A percentile compares a stretch with the other conserved stretches of the same genome.
phyloP scores from a whole-genome alignment of 768 basidiomycete species.

The Suillus bovinus region DNA sequence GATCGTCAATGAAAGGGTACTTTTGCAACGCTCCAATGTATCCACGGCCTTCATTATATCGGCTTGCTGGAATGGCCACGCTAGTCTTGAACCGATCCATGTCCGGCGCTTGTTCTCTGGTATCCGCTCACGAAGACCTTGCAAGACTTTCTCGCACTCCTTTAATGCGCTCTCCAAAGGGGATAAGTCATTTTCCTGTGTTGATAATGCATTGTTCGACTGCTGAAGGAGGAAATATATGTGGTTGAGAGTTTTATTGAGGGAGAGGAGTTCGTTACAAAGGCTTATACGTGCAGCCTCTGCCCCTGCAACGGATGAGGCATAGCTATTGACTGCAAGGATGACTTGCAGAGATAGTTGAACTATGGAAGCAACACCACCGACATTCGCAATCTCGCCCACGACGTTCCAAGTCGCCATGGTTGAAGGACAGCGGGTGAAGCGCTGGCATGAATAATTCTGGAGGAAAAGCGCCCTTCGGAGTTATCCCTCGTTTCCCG shows the following conservation, averaged over 20 bases:
- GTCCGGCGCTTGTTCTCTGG: background rate
- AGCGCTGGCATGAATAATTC: background rate
- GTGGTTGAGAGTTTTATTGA: background rate
- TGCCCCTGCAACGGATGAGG: background rate
- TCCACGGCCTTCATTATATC: background rate
- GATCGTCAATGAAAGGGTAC: background rate
- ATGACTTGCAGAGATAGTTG: conserved; percentile 1
- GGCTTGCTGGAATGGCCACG: background rate
- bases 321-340: background rate
- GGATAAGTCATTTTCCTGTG: background rate
- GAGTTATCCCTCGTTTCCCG: background rate
- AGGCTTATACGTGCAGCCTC: background rate
- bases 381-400: background rate
- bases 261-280: background rate
- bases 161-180: background rate
- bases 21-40: background rate
- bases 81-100: background rate
- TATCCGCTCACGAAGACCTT: background rate
- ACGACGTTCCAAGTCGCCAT: background rate
- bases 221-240: background rate
- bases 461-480: background rate
- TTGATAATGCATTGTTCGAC: background rate
- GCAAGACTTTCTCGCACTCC: background rate
- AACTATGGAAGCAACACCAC: background rate
- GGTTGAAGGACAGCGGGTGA: background rate